These are phyloP conservation scores for Tetrahymena malaccensis DNA, from an alignment of 73 alveolate species.

Conservation along the genomic window DNA sequence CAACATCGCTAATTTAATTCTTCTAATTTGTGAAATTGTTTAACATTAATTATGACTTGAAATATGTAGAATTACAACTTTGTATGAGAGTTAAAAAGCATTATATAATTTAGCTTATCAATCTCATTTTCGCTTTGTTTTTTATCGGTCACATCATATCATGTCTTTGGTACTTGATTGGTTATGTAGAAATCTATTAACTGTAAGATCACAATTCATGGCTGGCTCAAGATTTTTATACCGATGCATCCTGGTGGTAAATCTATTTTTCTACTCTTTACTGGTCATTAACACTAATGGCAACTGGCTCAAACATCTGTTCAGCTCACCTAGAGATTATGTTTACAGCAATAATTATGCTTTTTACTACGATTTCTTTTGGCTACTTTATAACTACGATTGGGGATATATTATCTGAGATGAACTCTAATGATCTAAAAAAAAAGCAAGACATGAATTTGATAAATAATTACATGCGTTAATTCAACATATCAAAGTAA, in stretches of 20 bases:
- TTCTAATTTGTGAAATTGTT: neutral
- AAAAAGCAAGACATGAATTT: neutral
- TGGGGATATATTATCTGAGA: neutral
- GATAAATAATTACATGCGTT: neutral
- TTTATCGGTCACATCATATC: neutral
- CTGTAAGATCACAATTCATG: neutral
- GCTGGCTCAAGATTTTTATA: neutral
- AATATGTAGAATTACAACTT: neutral
- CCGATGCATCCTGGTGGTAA: neutral
- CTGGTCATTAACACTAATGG: neutral
- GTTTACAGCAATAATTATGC: neutral
- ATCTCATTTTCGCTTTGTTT: neutral
- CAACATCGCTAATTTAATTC: neutral
- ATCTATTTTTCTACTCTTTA: neutral
- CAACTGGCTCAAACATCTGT: neutral
- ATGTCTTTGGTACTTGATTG: neutral
- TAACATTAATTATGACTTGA: neutral
- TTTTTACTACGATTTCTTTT: neutral
- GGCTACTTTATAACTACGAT: neutral
- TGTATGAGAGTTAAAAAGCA: neutral
- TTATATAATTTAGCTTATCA: neutral
- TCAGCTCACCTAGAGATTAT: neutral
- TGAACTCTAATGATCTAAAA: neutral
- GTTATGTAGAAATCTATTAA: neutral
- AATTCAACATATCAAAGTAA: neutral